These are phyloP conservation scores for Fraxinus greggii DNA, from an alignment of 305 asterid genomes.

Conservation along the genomic window DNA sequence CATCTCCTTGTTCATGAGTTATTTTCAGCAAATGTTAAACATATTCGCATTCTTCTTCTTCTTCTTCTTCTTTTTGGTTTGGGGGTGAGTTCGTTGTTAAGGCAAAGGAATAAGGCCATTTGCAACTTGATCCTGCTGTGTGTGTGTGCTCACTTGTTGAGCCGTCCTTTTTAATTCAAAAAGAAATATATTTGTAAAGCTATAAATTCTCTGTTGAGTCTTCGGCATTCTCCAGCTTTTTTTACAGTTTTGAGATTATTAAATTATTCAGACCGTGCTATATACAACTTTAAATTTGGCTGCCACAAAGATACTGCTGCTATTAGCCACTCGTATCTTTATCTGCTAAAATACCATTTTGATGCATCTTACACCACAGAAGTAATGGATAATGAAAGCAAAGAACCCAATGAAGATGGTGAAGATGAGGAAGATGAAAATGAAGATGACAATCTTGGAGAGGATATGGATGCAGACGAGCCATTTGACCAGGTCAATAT, in stretches of 20 bases:
- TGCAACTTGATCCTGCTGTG: neutral
- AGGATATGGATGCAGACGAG: conserved; percentile 60
- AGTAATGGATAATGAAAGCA: conserved; percentile 47
- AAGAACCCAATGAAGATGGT: conserved; percentile 51
- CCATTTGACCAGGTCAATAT: conserved; percentile 44
- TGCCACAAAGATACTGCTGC: neutral
- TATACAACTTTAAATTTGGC: neutral
- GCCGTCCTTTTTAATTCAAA: neutral
- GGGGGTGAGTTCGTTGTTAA: neutral
- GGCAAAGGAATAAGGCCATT: neutral
- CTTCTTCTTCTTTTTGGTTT: neutral
- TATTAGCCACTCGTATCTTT: conserved; percentile 7
- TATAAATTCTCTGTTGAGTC: neutral
- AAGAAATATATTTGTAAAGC: neutral
- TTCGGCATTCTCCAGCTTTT: neutral
- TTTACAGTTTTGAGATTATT: neutral
- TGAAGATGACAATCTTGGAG: conserved; percentile 67
- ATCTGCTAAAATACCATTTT: conserved; percentile 5
- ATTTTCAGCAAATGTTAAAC: neutral
- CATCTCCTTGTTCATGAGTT: conserved; percentile 1
- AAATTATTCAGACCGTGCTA: neutral
- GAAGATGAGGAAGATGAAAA: conserved; percentile 57
- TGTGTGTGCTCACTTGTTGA: neutral
- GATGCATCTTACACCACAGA: conserved; percentile 35
- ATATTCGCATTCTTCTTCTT: neutral